Percentiles rank a stretch among this genome's conserved stretches.
Conservation (phyloP, 441 rosid genomes). For the Kokia cookei region DNA sequence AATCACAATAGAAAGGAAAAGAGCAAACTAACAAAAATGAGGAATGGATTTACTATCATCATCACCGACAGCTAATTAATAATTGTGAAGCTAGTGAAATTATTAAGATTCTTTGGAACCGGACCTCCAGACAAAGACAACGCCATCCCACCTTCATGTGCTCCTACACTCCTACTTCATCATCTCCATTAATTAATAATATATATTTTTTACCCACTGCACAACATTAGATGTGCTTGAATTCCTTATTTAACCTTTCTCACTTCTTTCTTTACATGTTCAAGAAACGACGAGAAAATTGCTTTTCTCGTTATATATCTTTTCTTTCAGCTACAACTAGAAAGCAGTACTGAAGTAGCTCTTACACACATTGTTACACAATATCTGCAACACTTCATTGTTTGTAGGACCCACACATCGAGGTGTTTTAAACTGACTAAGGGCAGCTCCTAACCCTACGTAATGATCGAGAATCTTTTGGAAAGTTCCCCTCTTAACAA, state of each 20-base stretch:
- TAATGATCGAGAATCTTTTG: conserved; percentile 66
- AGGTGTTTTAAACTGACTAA: conserved; percentile 87
- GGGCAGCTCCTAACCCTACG: conserved; percentile 65
- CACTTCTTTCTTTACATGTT: neutral
- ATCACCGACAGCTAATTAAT: neutral
- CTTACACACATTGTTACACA: conserved; percentile 43
- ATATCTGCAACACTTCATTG: conserved; percentile 49
- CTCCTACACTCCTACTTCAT: neutral
- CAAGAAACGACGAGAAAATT: neutral
- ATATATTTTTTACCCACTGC: neutral
- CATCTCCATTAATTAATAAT: neutral
- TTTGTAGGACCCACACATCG: conserved; percentile 63
- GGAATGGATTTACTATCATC: neutral
- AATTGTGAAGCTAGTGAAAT: neutral
- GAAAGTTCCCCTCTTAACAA: conserved; percentile 65
- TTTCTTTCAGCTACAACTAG: neutral
- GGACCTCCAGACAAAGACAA: neutral
- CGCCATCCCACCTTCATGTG: neutral
- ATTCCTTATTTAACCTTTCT: neutral
- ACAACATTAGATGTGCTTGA: neutral
- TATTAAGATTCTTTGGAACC: neutral
- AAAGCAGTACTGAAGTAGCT: conserved; percentile 65
- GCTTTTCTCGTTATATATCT: neutral
- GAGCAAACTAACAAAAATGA: no score
- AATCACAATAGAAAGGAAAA: no score